Conservation (phyloP, 495 filamentous ascomycete species). For the Aspergillus sclerotioniger region DNA sequence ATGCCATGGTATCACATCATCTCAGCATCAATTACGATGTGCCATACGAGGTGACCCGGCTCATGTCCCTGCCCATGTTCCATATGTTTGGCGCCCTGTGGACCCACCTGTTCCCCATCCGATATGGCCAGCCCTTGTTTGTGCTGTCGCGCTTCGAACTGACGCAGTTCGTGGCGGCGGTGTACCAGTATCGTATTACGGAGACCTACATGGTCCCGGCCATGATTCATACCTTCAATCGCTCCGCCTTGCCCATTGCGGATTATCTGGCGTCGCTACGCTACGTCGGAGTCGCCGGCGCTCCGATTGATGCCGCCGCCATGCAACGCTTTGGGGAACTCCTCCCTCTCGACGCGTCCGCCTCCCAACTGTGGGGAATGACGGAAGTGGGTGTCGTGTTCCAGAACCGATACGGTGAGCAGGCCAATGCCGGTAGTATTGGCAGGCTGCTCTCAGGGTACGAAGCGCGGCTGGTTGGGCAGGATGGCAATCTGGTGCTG, state of each 20-base stretch:
- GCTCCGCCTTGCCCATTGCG: slow-evolving; percentile 37
- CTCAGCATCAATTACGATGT: slow-evolving; percentile 47
- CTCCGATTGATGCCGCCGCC: slow-evolving; percentile 25
- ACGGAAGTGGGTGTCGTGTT: slow-evolving; percentile 54
- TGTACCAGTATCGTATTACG: slow-evolving; percentile 58
- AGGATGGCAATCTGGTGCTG: slow-evolving; percentile 47
- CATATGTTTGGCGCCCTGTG: slow-evolving; percentile 58
- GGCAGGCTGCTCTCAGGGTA: slow-evolving; percentile 69
- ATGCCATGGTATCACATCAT: slow-evolving; percentile 53
- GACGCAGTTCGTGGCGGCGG: slow-evolving; percentile 49
- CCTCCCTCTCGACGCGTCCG: slow-evolving; percentile 18
- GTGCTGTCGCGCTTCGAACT: slow-evolving; percentile 62
- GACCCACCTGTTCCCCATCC: slow-evolving; percentile 53
- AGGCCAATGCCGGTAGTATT: slow-evolving; percentile 48
- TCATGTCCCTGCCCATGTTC: slow-evolving; percentile 65
- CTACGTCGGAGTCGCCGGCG: slow-evolving; percentile 29
- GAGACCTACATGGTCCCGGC: slow-evolving; percentile 63
- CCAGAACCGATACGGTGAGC: slow-evolving; percentile 48
- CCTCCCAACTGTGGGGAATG: slow-evolving; percentile 31
- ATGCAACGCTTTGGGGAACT: slow-evolving; percentile 23
- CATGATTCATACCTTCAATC: slow-evolving; percentile 54
- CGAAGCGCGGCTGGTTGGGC: slow-evolving; percentile 54
- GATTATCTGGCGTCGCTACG: slow-evolving; percentile 50
- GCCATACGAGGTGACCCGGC: slow-evolving; percentile 44
- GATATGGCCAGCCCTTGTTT: slow-evolving; percentile 54